A percentile compares a stretch with the other conserved stretches of the same genome.
phyloP scores from a whole-genome alignment of 352 stramenopile genomes.

The Thalassiosira mediterranea region DNA sequence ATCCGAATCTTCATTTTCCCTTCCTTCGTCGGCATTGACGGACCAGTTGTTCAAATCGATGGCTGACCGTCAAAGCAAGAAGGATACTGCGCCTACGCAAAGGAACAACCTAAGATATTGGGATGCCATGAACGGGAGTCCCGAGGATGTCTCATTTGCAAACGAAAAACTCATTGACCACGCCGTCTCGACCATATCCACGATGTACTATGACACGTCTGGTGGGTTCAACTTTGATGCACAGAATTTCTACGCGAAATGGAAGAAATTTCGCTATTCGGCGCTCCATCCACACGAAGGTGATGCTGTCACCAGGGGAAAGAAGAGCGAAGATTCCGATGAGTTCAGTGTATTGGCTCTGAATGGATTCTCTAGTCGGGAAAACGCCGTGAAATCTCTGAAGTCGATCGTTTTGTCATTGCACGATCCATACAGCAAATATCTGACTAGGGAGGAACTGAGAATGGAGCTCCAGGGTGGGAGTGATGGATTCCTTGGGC shows the following conservation, averaged over 20 bases:
- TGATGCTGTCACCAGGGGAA: background rate
- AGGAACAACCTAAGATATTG: conserved; percentile 45
- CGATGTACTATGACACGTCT: conserved; percentile 81
- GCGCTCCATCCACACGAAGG: conserved; percentile 19
- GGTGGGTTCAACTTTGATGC: conserved; percentile 73
- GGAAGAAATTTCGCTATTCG: conserved; percentile 52
- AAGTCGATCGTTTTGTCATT: conserved; percentile 69
- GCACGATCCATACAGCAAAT: conserved; percentile 79
- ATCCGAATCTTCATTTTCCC: conserved; percentile 13
- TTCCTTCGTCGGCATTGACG: conserved; percentile 26
- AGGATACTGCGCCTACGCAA: conserved; percentile 6
- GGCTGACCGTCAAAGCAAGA: conserved; percentile 6
- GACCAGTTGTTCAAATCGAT: conserved; percentile 40
- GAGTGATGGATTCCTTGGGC: conserved; percentile 71
- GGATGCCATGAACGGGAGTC: conserved; percentile 28
- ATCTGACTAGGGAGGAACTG: conserved; percentile 79
- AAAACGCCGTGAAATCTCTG: conserved; percentile 64
- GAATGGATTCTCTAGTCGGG: conserved; percentile 52
- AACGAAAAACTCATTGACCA: conserved; percentile 63
- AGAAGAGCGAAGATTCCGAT: conserved; percentile 18
- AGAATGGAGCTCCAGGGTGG: conserved; percentile 50
- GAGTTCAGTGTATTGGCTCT: conserved; percentile 20
- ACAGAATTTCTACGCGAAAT: conserved; percentile 65
- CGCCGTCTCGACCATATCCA: conserved; percentile 72
- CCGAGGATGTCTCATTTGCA: conserved; percentile 41